A percentile compares a stretch with the other conserved stretches of the same genome.
Evolutionary conservation across 1,139 yeast species (phyloP).

Genomic region (Taphrina deformans): DNA sequence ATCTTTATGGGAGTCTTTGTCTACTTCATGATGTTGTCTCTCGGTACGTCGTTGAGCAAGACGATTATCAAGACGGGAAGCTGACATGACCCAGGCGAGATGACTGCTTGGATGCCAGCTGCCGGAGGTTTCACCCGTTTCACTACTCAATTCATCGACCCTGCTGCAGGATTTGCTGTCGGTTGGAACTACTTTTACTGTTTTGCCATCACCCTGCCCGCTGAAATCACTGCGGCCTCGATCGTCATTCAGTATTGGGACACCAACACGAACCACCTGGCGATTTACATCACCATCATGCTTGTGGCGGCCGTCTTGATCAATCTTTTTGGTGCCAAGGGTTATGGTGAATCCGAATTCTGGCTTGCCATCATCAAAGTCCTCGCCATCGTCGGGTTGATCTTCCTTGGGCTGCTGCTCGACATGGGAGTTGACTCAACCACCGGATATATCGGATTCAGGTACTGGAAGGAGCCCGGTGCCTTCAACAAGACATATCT

Average conservation of each 20-base stretch:
- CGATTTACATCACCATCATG: slow-evolving; percentile 46
- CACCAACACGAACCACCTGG: slow-evolving; percentile 37
- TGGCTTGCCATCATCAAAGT: slow-evolving; percentile 63
- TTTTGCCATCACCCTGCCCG: slow-evolving; percentile 47
- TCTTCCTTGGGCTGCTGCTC: slow-evolving; percentile 59
- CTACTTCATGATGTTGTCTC: slow-evolving; percentile 63
- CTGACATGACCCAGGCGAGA: slow-evolving; percentile 49
- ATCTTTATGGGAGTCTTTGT: slow-evolving; percentile 66
- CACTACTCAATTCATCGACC: slow-evolving; percentile 43
- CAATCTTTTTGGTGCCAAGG: slow-evolving; percentile 44
- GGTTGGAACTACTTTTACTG: slow-evolving; percentile 49
- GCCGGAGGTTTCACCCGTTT: slow-evolving; percentile 36
- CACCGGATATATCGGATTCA: slow-evolving; percentile 48
- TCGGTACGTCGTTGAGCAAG: slow-evolving; percentile 45
- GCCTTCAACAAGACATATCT: slow-evolving; percentile 52
- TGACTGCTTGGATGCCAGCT: slow-evolving; percentile 34
- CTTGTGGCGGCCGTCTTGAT: slow-evolving; percentile 44
- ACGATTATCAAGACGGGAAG: background rate
- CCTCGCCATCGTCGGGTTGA: slow-evolving; percentile 54
- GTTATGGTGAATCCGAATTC: slow-evolving; percentile 67
- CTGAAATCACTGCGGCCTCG: slow-evolving; percentile 48
- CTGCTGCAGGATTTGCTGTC: slow-evolving; percentile 47
- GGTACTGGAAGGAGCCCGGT: slow-evolving; percentile 62
- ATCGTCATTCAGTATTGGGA: slow-evolving; percentile 46
- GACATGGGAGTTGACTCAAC: slow-evolving; percentile 65